A percentile compares a stretch with the other conserved stretches of the same genome.
Conservation (phyloP, 2,329 filamentous ascomycete species). For the Escovopsis sp. region DNA sequence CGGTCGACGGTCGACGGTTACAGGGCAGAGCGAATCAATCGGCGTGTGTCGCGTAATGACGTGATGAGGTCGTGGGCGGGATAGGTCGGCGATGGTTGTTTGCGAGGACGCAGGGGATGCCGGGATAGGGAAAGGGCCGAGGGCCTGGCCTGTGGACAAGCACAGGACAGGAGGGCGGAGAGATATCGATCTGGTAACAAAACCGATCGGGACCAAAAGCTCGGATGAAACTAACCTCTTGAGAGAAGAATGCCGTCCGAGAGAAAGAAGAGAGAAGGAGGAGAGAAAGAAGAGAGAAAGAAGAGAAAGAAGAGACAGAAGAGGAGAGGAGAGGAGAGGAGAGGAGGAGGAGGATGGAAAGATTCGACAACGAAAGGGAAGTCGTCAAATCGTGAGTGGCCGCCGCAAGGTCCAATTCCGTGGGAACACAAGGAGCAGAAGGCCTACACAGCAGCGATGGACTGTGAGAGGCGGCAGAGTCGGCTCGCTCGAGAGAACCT, state of each 20-base stretch:
- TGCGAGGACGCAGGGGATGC: neutral
- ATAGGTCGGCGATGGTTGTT: neutral
- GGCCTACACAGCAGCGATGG: slow-evolving; percentile 12
- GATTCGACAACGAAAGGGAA: slow-evolving; percentile 4
- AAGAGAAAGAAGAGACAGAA: too few species aligned
- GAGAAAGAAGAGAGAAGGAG: neutral
- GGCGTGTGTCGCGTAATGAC: neutral
- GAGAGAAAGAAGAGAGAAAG: too few species aligned
- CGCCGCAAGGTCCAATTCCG: slow-evolving; percentile 4
- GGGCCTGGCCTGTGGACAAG: too few species aligned
- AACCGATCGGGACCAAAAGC: neutral
- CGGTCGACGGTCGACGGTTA: too few species aligned
- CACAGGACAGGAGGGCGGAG: neutral
- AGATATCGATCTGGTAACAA: neutral
- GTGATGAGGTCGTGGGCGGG: neutral
- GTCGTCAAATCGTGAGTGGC: slow-evolving; percentile 3
- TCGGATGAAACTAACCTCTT: slow-evolving; percentile 5
- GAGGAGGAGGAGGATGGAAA: neutral
- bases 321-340: too few species aligned
- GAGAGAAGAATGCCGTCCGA: slow-evolving; percentile 2
- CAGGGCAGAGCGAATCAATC: neutral
- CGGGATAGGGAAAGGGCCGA: too few species aligned
- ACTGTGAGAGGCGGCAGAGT: slow-evolving; percentile 13
- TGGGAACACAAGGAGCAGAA: slow-evolving; percentile 8
- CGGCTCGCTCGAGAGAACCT: slow-evolving; percentile 16